Percentiles rank a stretch among this genome's conserved stretches.
Conservation (phyloP, 805 yeast genomes). For the Hanseniaspora mollemarum region DNA sequence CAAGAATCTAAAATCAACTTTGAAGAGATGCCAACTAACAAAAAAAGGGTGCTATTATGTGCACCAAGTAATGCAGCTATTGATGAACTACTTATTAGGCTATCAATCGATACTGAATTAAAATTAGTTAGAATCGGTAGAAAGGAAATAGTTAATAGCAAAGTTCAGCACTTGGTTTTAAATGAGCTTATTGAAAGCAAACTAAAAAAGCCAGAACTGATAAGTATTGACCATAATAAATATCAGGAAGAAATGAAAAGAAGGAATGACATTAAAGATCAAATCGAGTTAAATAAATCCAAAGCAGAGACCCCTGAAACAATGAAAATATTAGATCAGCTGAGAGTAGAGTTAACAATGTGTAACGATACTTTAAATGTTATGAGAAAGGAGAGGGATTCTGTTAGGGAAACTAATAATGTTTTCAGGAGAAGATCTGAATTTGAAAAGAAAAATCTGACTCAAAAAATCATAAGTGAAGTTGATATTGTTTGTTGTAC, state of each 20-base stretch:
- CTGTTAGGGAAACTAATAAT: slow-evolving; percentile 60
- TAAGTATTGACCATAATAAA: slow-evolving; percentile 23
- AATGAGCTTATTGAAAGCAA: slow-evolving; percentile 74
- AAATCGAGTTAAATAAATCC: slow-evolving; percentile 25
- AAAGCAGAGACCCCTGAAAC: slow-evolving; percentile 30
- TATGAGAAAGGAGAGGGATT: slow-evolving; percentile 63
- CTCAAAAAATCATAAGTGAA: slow-evolving; percentile 10
- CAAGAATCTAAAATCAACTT: slow-evolving; percentile 28
- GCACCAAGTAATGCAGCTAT: slow-evolving; percentile 99
- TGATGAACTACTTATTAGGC: slow-evolving; percentile 79
- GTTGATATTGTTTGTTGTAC: slow-evolving; percentile 44
- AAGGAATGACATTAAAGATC: slow-evolving; percentile 43
- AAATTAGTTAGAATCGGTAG: slow-evolving; percentile 78
- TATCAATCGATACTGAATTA: slow-evolving; percentile 62
- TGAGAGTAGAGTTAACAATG: slow-evolving; percentile 37
- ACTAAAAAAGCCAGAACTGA: slow-evolving; percentile 34
- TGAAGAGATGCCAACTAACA: slow-evolving; percentile 24
- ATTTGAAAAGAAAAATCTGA: slow-evolving; percentile 54
- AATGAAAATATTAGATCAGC: slow-evolving; percentile 37
- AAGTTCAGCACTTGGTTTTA: slow-evolving; percentile 70
- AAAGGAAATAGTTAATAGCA: slow-evolving; percentile 71
- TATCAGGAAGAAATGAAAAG: slow-evolving; percentile 41
- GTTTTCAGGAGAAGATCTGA: slow-evolving; percentile 65
- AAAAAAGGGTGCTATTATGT: slow-evolving; percentile 66
- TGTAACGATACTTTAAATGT: slow-evolving; percentile 47